Evolutionary conservation across 2,329 filamentous ascomycete genomes (phyloP), one percentile per base, ranked within the genome.

Genomic region (Scedosporium boydii): DNA sequence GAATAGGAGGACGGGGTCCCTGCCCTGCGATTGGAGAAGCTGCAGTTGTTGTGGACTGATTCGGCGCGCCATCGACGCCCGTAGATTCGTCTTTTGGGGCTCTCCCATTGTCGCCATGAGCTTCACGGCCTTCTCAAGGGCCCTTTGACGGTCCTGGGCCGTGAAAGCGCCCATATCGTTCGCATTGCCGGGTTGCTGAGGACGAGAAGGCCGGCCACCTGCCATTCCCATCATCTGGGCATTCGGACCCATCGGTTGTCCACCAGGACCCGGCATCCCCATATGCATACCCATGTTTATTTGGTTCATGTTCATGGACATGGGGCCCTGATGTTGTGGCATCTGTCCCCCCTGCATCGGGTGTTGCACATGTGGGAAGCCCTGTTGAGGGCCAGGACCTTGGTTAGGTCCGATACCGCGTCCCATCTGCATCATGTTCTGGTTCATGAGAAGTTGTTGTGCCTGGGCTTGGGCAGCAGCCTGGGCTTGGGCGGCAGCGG

Each of bases 361-460:
- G 62, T 84, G 82, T 63, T 84, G 83, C 42, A 86, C 76, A 58
- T 82, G 79, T 64, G 83, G 83, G 63, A 87, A 86, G 1, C 77
- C 78, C 67, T 79, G 82, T 64, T 82, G 83, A 2, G 74, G 81
- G 0, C 48, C 59, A n/a, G 27, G 59, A 34, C 46, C 59, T 23
- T 51, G 46, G 21, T 23, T 51, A 9, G 46, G 46, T 10, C 75
- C 76, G 72, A 82, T 78, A 12, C 77, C 77, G 42, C 82, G 77
- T 46, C 77, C 76, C 74, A 84, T 80, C 65, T 82, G 78, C 18
- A 68, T 60, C 6, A 66, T 66, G 63, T 77, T 80, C 62, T 79
- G 79, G 63, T 77, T 82, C 76, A 84, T 78, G 74, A 84, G 76
- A 61, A 81, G 74, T 64, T 80, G 77, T 64, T 79, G 77, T 27